Conservation (phyloP, 495 filamentous ascomycete species). For the Neurospora hispaniola region DNA sequence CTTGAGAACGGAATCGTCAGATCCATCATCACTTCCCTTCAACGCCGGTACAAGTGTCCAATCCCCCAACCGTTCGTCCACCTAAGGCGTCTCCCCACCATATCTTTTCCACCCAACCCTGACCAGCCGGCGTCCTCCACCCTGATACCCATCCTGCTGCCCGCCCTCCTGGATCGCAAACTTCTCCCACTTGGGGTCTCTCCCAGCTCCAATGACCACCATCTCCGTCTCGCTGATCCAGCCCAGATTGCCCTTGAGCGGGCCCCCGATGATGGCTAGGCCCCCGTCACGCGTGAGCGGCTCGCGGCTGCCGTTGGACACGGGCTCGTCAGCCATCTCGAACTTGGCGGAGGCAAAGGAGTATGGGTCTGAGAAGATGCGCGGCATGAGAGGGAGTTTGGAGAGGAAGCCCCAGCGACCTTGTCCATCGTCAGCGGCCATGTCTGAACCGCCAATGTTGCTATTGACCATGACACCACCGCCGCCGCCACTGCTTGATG, state of each 20-base stretch:
- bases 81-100: slow-evolving; percentile 23
- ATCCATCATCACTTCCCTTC: background rate
- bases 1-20: background rate
- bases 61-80: background rate
- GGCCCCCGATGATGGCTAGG: slow-evolving; percentile 17
- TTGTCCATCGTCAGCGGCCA: background rate
- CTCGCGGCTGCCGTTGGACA: slow-evolving; percentile 22
- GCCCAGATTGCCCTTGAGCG: slow-evolving; percentile 65
- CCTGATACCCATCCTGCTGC: slow-evolving; percentile 36
- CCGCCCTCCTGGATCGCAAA: slow-evolving; percentile 56
- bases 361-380: slow-evolving; percentile 76
- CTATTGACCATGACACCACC: background rate
- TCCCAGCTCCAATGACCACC: slow-evolving; percentile 69
- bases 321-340: slow-evolving; percentile 62
- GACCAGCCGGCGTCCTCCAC: slow-evolving; percentile 48
- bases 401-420: slow-evolving; percentile 60
- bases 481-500: background rate
- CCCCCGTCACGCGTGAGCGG: background rate
- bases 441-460: slow-evolving; percentile 17
- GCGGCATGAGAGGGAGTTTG: slow-evolving; percentile 67
- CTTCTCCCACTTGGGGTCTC: slow-evolving; percentile 75
- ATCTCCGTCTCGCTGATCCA: slow-evolving; percentile 62
- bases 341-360: slow-evolving; percentile 65
- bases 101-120: slow-evolving; percentile 79
- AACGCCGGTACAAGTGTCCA: background rate